phyloP scores from a whole-genome alignment of 2,329 filamentous ascomycete genomes.

The Trichoderma gracile region DNA sequence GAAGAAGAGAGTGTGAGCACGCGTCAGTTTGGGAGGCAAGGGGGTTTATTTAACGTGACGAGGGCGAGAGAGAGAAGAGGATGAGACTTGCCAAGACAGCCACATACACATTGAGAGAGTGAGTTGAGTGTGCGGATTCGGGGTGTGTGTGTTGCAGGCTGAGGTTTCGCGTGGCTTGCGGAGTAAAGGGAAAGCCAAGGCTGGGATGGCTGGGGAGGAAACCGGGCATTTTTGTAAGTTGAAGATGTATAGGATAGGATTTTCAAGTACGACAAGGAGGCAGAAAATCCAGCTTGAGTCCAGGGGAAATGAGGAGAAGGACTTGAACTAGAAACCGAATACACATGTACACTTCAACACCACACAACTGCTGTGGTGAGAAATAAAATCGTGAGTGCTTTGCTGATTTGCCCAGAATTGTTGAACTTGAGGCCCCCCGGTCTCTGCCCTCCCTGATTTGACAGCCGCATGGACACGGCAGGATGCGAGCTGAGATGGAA shows the following conservation, averaged over 20 bases:
- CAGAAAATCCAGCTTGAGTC: background rate
- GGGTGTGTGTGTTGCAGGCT: background rate
- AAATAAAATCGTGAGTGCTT: background rate
- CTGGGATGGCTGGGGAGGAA: background rate
- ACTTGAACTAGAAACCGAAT: background rate
- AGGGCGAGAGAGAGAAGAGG: background rate
- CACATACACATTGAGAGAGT: background rate
- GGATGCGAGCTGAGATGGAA: constrained; percentile 19
- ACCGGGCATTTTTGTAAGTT: background rate
- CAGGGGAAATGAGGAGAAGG: background rate
- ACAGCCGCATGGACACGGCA: constrained; percentile 12
- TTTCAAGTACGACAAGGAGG: background rate
- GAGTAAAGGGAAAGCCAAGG: background rate
- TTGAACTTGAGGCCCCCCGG: background rate
- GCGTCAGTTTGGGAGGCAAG: background rate
- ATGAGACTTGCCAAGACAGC: constrained; percentile 9
- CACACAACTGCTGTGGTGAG: too few relatives aligned
- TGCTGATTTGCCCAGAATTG: background rate
- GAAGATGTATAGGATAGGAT: background rate
- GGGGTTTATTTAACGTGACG: background rate
- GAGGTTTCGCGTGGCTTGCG: background rate
- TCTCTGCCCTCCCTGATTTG: constrained; percentile 11
- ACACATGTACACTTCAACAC: background rate
- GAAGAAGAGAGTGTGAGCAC: background rate
- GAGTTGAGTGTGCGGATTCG: background rate